phyloP scores from a whole-genome alignment of 2,329 filamentous ascomycete species.

The Fusarium sublunatum region DNA sequence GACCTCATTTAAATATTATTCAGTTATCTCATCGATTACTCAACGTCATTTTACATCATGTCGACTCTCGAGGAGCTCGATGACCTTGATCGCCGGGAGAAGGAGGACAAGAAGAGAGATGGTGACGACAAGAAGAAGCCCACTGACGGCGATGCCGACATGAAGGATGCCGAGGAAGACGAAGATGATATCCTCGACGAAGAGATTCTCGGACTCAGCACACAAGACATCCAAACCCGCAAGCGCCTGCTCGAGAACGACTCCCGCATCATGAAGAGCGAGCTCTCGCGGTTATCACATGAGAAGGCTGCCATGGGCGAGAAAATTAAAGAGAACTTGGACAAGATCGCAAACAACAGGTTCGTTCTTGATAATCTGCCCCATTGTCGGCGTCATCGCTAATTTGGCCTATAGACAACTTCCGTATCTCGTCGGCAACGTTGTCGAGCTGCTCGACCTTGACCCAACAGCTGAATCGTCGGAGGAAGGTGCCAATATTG shows the following conservation, averaged over 20 bases:
- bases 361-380: conserved; percentile 55
- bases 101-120: conserved; percentile 71
- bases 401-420: conserved; percentile 74
- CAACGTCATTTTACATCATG: conserved; percentile 64
- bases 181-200: conserved; percentile 89
- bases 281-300: conserved; percentile 91
- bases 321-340: conserved; percentile 98
- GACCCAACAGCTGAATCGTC: conserved; percentile 96
- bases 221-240: conserved; percentile 92
- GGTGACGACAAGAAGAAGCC: conserved; percentile 56
- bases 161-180: conserved; percentile 83
- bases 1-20: background rate
- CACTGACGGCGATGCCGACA: conserved; percentile 82
- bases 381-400: conserved; percentile 4
- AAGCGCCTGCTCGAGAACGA: conserved; percentile 96
- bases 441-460: conserved; percentile 95
- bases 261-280: conserved; percentile 97
- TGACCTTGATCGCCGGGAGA: conserved; percentile 83
- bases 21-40: conserved; percentile 1
- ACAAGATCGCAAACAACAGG: conserved; percentile 99
- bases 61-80: conserved; percentile 93
- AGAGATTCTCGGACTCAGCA: conserved; percentile 92
- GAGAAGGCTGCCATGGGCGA: conserved; percentile 97
- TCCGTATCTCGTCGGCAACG: conserved; percentile 97
- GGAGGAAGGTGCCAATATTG: conserved; percentile 98